phyloP scores from a whole-genome alignment of 352 stramenopile species.

The Globisporangium carolinianum region DNA sequence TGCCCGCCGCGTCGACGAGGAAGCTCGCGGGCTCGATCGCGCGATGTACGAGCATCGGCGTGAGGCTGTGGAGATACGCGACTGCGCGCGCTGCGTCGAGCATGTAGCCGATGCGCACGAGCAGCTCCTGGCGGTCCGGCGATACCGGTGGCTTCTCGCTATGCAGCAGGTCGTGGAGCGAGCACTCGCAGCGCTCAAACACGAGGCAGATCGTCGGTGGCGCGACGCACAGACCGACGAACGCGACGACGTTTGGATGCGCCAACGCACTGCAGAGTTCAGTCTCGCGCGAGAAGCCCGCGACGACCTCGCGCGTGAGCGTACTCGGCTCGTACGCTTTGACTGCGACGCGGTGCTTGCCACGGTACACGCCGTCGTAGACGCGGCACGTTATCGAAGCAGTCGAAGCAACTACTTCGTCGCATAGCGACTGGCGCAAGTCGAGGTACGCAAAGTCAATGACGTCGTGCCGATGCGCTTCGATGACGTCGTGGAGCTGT shows the following conservation, averaged over 20 bases:
- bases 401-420: slow-evolving; percentile 10
- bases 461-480: slow-evolving; percentile 45
- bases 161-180: slow-evolving; percentile 33
- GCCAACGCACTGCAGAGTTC: slow-evolving; percentile 39
- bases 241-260: slow-evolving; percentile 53
- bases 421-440: slow-evolving; percentile 22
- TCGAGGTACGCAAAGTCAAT: slow-evolving; percentile 39
- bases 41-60: slow-evolving; percentile 60
- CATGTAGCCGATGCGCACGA: slow-evolving; percentile 49
- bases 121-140: slow-evolving; percentile 29
- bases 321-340: slow-evolving; percentile 34
- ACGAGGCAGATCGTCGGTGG: slow-evolving; percentile 55
- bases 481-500: slow-evolving; percentile 34
- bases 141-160: slow-evolving; percentile 12
- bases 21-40: slow-evolving; percentile 96
- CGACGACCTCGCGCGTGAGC: slow-evolving; percentile 24
- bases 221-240: slow-evolving; percentile 54
- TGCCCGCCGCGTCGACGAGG: slow-evolving; percentile 31
- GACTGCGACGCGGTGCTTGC: slow-evolving; percentile 27
- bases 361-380: slow-evolving; percentile 9
- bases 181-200: slow-evolving; percentile 52
- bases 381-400: slow-evolving; percentile 17
- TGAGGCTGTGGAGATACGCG: slow-evolving; percentile 64
- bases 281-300: slow-evolving; percentile 26
- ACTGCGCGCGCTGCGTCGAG: slow-evolving; percentile 49